phyloP scores from a whole-genome alignment of 768 basidiomycete genomes.

The Serendipita sp. region DNA sequence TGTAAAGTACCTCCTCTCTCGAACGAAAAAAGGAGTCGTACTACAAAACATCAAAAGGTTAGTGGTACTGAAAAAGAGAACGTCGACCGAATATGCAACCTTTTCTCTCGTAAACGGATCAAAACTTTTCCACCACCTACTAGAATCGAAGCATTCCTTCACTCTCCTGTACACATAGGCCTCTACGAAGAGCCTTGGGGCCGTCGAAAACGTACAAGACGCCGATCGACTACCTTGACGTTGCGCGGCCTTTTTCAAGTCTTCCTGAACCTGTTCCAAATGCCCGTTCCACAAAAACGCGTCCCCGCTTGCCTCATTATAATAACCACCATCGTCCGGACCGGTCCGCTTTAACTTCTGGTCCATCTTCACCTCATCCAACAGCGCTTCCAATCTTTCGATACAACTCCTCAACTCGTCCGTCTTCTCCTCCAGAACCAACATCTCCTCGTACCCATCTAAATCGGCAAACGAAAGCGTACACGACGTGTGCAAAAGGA shows the following conservation, averaged over 20 bases:
- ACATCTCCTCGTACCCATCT: not conserved
- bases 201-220: constrained; percentile 88
- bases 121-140: constrained; percentile 79
- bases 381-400: constrained; percentile 77
- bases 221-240: constrained; percentile 79
- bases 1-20: constrained; percentile 14
- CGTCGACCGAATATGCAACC: constrained; percentile 22
- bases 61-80: not conserved
- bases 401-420: constrained; percentile 76
- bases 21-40: not conserved
- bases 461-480: not conserved
- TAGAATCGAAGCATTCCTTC: constrained; percentile 84
- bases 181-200: constrained; percentile 92
- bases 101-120: constrained; percentile 95
- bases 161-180: constrained; percentile 87
- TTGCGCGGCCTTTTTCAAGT: constrained; percentile 18
- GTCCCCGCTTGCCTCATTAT: too few species aligned
- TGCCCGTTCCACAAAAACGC: too few species aligned
- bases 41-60: not conserved
- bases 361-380: constrained; percentile 73
- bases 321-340: constrained; percentile 39
- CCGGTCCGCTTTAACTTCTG: not conserved
- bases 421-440: constrained; percentile 51
- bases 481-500: not conserved
- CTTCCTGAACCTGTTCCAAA: too few species aligned